These are phyloP conservation scores for Kodamaea ohmeri DNA, from an alignment of 1,139 yeast species.

Conservation along the genomic window DNA sequence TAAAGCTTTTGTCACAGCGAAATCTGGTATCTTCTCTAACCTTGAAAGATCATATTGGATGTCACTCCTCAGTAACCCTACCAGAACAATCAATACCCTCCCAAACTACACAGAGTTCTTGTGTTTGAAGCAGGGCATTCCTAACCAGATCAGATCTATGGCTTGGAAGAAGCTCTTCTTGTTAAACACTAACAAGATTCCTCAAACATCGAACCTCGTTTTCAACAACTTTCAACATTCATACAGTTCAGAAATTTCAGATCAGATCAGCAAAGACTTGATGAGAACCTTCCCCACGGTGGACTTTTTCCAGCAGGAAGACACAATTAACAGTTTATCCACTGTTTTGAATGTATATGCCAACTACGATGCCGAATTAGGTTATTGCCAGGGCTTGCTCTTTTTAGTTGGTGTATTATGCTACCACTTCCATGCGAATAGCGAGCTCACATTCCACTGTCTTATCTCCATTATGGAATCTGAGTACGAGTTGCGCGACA, in stretches of 20 bases:
- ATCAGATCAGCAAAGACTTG: conserved; percentile 61
- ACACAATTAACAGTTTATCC: conserved; percentile 48
- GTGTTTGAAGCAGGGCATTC: conserved; percentile 42
- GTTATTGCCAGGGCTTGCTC: conserved; percentile 70
- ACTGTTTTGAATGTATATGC: conserved; percentile 64
- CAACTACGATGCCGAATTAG: conserved; percentile 65
- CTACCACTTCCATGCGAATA: conserved; percentile 48
- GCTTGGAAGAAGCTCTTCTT: conserved; percentile 40
- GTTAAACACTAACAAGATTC: conserved; percentile 30
- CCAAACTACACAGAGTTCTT: conserved; percentile 47
- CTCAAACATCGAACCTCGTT: conserved; percentile 35
- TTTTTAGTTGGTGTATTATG: conserved; percentile 64
- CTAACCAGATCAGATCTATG: conserved; percentile 35
- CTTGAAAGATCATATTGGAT: conserved; percentile 47
- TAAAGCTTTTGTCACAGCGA: conserved; percentile 17
- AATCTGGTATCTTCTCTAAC: conserved; percentile 20
- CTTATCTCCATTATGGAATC: conserved; percentile 62
- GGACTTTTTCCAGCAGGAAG: conserved; percentile 45
- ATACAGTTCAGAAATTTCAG: conserved; percentile 39
- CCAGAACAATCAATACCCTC: conserved; percentile 44
- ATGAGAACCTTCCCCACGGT: conserved; percentile 62
- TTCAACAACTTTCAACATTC: conserved; percentile 46
- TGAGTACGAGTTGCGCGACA: conserved; percentile 54
- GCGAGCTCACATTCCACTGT: conserved; percentile 51
- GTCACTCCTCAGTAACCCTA: conserved; percentile 43